A percentile compares a stretch with the other conserved stretches of the same genome.
Conservation (phyloP, 1,139 yeast genomes). For the Saccharomyces uvarum region DNA sequence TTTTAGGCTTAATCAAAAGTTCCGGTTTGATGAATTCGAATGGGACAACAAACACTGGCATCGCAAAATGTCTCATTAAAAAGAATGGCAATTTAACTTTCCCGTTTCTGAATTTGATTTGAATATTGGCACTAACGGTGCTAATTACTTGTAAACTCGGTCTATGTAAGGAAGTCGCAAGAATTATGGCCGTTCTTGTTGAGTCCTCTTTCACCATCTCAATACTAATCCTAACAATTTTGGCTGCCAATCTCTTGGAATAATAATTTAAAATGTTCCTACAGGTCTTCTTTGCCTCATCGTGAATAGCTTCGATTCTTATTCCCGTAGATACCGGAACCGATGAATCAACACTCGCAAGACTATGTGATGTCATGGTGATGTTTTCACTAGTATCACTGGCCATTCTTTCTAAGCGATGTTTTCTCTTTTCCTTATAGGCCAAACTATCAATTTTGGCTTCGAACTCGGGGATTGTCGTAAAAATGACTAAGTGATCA, state of each 20-base stretch:
- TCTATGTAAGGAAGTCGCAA: constrained; percentile 46
- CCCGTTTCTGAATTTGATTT: constrained; percentile 29
- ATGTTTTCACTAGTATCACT: constrained; percentile 6
- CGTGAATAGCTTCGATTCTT: constrained; percentile 21
- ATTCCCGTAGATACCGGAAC: constrained; percentile 9
- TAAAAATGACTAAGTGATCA: constrained; percentile 50
- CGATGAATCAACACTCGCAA: constrained; percentile 5
- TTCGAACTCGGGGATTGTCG: constrained; percentile 37
- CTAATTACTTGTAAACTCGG: constrained; percentile 46
- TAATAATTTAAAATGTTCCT: constrained; percentile 38
- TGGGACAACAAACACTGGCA: constrained; percentile 33
- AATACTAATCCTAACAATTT: constrained; percentile 44
- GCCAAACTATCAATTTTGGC: constrained; percentile 11
- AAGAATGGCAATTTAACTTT: constrained; percentile 33
- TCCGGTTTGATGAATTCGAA: constrained; percentile 29
- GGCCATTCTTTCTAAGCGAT: background rate
- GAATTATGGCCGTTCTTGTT: constrained; percentile 42
- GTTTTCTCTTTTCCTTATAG: constrained; percentile 2
- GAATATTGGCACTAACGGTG: constrained; percentile 33
- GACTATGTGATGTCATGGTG: constrained; percentile 5
- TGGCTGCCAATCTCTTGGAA: constrained; percentile 31
- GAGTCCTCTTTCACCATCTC: constrained; percentile 41
- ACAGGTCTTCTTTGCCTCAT: constrained; percentile 37
- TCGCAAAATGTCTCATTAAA: constrained; percentile 29
- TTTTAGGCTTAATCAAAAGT: constrained; percentile 16